Percentiles rank a stretch among this genome's conserved stretches.
Evolutionary conservation across 768 basidiomycete genomes (phyloP).

Genomic region (Boletus barrowsii): DNA sequence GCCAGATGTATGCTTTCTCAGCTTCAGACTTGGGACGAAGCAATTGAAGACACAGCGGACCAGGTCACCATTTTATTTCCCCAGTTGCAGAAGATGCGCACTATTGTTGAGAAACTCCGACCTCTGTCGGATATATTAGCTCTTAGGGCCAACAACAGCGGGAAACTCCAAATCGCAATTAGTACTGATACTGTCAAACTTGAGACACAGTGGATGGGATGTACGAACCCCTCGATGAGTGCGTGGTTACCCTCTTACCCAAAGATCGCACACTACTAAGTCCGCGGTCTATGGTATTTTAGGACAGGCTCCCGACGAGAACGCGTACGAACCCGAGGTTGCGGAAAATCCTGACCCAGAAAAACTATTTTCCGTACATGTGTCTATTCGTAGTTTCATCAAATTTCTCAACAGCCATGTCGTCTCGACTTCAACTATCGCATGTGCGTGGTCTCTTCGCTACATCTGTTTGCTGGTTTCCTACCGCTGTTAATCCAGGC

Average conservation of each 20-base stretch:
- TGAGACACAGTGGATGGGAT: conserved; percentile 77
- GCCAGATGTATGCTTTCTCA: conserved; percentile 62
- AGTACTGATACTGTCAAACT: conserved; percentile 72
- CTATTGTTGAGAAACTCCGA: conserved; percentile 70
- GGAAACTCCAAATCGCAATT: conserved; percentile 50
- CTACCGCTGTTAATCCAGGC: conserved; percentile 40
- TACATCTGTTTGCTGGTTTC: neutral
- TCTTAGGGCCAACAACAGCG: conserved; percentile 64
- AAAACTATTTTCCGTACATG: conserved; percentile 58
- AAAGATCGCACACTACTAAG: neutral
- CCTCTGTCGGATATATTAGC: conserved; percentile 68
- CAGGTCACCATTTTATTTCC: conserved; percentile 80
- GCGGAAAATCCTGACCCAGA: conserved; percentile 49
- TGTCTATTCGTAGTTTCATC: conserved; percentile 72
- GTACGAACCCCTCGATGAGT: conserved; percentile 61
- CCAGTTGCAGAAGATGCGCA: conserved; percentile 70
- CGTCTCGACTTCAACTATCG: conserved; percentile 81
- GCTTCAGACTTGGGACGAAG: neutral
- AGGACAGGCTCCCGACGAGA: conserved; percentile 30
- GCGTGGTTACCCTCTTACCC: conserved; percentile 4
- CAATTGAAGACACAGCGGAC: conserved; percentile 1
- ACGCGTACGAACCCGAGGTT: conserved; percentile 31
- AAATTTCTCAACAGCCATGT: conserved; percentile 80
- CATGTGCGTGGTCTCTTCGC: conserved; percentile 51
- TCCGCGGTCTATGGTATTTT: conserved; percentile 7